phyloP scores from a whole-genome alignment of 257 asterid species.

The Parsonsia alboflavescens region DNA sequence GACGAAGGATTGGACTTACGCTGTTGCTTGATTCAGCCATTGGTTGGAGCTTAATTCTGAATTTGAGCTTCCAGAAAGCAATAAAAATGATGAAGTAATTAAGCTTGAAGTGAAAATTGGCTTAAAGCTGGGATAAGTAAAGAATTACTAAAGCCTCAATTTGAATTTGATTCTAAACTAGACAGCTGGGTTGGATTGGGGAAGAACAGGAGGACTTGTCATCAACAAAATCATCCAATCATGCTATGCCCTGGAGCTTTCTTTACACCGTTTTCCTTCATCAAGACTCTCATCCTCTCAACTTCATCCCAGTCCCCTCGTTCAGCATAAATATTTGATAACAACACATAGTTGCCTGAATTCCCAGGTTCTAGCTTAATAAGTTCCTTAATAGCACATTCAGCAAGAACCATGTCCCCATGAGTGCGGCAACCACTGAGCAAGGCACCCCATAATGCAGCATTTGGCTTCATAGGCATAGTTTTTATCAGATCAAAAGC shows the following conservation, averaged over 20 bases:
- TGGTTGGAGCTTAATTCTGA: neutral
- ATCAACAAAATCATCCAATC: conserved; percentile 19
- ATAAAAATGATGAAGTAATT: neutral
- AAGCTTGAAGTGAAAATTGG: neutral
- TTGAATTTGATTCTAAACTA: neutral
- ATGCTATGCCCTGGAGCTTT: conserved; percentile 34
- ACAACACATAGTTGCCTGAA: conserved; percentile 41
- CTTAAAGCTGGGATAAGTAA: neutral
- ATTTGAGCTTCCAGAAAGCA: neutral
- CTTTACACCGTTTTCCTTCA: conserved; percentile 28
- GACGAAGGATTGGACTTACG: conserved; percentile 38
- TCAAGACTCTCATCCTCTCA: conserved; percentile 33
- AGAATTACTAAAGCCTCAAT: conserved; percentile 12
- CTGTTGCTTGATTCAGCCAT: conserved; percentile 69
- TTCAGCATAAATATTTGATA: conserved; percentile 47
- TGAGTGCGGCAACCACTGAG: conserved; percentile 38
- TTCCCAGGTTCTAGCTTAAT: conserved; percentile 38
- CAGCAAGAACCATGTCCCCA: conserved; percentile 36
- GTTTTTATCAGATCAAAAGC: conserved; percentile 32
- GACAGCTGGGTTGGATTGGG: neutral
- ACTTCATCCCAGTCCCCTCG: conserved; percentile 42
- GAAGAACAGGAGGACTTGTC: neutral
- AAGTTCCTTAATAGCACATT: conserved; percentile 36
- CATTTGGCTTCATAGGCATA: conserved; percentile 40
- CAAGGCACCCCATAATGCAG: conserved; percentile 47